Evolutionary conservation across 179 eudicot genomes (phyloP).

Genomic region (Amaranthus tricolor): DNA sequence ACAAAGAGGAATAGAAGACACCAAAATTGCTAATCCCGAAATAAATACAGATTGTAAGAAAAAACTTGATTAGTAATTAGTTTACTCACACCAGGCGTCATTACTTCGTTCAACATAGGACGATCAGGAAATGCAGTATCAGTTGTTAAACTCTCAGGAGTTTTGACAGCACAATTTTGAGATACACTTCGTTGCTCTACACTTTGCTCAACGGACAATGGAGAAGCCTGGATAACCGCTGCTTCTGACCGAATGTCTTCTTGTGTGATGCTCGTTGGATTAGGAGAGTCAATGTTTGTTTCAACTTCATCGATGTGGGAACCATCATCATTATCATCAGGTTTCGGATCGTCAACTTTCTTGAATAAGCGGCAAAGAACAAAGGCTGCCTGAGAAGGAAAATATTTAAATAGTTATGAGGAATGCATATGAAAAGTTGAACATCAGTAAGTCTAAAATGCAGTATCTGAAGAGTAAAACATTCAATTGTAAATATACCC

Average conservation of each 20-base stretch:
- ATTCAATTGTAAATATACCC: background rate
- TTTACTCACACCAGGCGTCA: constrained; percentile 42
- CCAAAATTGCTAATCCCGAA: background rate
- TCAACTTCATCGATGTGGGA: constrained; percentile 55
- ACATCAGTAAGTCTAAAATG: background rate
- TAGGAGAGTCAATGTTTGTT: constrained; percentile 44
- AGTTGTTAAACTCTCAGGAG: constrained; percentile 27
- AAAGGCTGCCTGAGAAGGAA: constrained; percentile 56
- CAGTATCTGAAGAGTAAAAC: background rate
- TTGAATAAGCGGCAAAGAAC: constrained; percentile 82
- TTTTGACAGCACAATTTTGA: constrained; percentile 31
- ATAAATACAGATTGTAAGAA: background rate
- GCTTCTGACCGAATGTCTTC: constrained; percentile 40
- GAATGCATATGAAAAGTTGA: too few species aligned
- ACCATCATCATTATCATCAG: constrained; percentile 52
- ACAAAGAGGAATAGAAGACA: background rate
- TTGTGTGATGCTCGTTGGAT: constrained; percentile 33
- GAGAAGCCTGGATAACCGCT: constrained; percentile 38
- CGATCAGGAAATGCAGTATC: constrained; percentile 35
- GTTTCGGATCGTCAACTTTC: constrained; percentile 59
- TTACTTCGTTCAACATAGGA: constrained; percentile 26
- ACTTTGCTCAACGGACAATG: constrained; percentile 27
- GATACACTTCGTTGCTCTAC: constrained; percentile 33
- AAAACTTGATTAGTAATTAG: background rate
- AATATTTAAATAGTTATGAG: background rate